phyloP scores from a whole-genome alignment of 2,329 filamentous ascomycete genomes.

The Dothideomycetes sp. region DNA sequence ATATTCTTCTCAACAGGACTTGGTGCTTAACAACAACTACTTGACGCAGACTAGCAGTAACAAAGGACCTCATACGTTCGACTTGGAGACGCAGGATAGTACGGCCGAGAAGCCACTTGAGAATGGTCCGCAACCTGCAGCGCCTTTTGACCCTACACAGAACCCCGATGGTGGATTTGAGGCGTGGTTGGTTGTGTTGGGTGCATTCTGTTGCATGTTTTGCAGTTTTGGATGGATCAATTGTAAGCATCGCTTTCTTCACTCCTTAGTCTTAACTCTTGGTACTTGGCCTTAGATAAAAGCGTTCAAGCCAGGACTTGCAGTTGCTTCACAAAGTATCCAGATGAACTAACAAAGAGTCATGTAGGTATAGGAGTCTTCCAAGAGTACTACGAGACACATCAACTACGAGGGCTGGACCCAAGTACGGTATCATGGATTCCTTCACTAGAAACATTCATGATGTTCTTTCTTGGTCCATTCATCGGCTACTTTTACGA shows the following conservation, averaged over 20 bases:
- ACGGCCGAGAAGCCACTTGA: slow-evolving; percentile 4
- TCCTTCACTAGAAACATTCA: slow-evolving; percentile 35
- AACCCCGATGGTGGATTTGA: slow-evolving; percentile 35
- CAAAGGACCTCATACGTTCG: no score
- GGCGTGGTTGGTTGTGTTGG: slow-evolving; percentile 33
- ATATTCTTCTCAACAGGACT: no score
- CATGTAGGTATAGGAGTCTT: slow-evolving; percentile 35
- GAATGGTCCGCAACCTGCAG: slow-evolving; percentile 9
- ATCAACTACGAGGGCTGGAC: slow-evolving; percentile 32
- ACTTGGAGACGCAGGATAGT: no score
- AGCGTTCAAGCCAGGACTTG: no score
- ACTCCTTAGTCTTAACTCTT: no score
- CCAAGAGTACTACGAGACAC: slow-evolving; percentile 37
- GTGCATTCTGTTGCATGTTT: slow-evolving; percentile 31
- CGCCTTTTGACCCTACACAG: slow-evolving; percentile 18
- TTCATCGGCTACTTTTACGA: slow-evolving; percentile 58
- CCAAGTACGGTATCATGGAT: slow-evolving; percentile 39
- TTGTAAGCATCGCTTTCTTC: slow-evolving; percentile 18
- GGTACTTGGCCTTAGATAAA: no score
- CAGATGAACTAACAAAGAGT: no score
- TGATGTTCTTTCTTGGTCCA: slow-evolving; percentile 49
- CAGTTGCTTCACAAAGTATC: no score
- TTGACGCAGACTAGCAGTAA: no score
- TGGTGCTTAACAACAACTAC: no score
- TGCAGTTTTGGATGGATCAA: slow-evolving; percentile 36